These are phyloP conservation scores for Pelargonium citronellum DNA, from an alignment of 441 rosid species.

Conservation along the genomic window DNA sequence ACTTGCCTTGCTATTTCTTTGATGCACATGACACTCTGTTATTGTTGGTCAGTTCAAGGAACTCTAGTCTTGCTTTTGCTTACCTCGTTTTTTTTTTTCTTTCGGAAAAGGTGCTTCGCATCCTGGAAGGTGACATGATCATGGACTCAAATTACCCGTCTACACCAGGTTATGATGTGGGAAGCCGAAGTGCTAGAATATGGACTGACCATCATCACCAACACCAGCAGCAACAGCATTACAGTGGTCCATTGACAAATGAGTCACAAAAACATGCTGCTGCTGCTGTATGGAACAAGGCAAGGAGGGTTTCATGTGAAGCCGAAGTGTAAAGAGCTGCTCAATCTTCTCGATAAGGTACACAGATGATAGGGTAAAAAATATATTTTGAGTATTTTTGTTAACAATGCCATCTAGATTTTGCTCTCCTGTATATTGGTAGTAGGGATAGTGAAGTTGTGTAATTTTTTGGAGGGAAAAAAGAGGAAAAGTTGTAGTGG, in stretches of 20 bases:
- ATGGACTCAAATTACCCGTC: conserved; percentile 57
- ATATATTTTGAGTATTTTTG: too few relatives aligned
- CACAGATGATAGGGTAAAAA: too few relatives aligned
- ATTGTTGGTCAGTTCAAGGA: not conserved
- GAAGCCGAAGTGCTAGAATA: conserved; percentile 70
- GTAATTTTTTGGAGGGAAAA: too few relatives aligned
- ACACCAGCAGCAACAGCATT: conserved; percentile 27
- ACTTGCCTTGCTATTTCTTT: not conserved
- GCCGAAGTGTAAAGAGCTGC: too few relatives aligned
- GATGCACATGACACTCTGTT: not conserved
- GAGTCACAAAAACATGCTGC: conserved; percentile 42
- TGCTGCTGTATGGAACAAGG: not conserved
- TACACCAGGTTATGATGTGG: conserved; percentile 66
- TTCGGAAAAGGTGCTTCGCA: conserved; percentile 61
- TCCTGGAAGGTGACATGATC: conserved; percentile 84
- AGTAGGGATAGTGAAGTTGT: too few relatives aligned
- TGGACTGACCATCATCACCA: conserved; percentile 47
- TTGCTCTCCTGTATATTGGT: too few relatives aligned
- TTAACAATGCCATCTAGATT: too few relatives aligned
- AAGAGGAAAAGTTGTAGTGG: too few relatives aligned
- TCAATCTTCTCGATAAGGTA: too few relatives aligned
- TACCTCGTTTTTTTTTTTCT: conserved; percentile 9
- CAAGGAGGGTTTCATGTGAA: too few relatives aligned
- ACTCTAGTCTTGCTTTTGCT: conserved; percentile 7
- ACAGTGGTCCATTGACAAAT: conserved; percentile 38